Evolutionary conservation across 1,284 basidiomycete genomes (phyloP), one percentile per base, ranked within the genome.

Genomic region (Sporisorium exsertum): DNA sequence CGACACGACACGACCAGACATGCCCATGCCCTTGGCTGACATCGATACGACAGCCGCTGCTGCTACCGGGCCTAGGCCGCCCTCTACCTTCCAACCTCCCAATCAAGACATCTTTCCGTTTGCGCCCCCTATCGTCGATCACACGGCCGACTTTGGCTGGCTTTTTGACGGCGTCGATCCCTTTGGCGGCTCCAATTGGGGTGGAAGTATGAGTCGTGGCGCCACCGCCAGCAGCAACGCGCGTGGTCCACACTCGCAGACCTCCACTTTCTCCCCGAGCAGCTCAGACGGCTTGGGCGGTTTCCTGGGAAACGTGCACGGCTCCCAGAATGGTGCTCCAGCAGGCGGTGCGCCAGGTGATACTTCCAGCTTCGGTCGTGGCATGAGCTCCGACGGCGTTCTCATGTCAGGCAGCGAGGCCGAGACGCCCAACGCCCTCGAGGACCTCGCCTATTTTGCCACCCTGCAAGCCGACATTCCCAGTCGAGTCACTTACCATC

Each of bases 381-480:
- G 65, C 32, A 70, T 72, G 61, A 72, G 65, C 58, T 70, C 60
- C 20, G 70, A 76, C 16, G 69, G 64, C 18, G 42, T 65, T 16
- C 55, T 69, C 26, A 59, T 67, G 63, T 72, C 77, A 13, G 72
- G 65, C 32, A 71, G 73, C 54, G 73, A 76, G 26, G 73, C 56
- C 56, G 73, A 76, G 37, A 64, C 68, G 5, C 73, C 73, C 5
- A 77, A 77, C 16, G 78, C 78, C 18, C 65, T 80, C 26, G 75
- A 80, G 45, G 78, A 78, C 35, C 71, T 80, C 22, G 78, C 78
- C 26, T 80, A 73, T 58, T 80, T 80, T 67, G 78, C 78, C 4
- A 75, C 63, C 22, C 54, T 80, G n/a, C 78, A 80, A 53, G 71
- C 66, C 18, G 77, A 73, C 42, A 79, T 77, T 27, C 74, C 77